These are phyloP conservation scores for Phytophthora tubulina DNA, from an alignment of 352 stramenopile genomes.

Conservation along the genomic window DNA sequence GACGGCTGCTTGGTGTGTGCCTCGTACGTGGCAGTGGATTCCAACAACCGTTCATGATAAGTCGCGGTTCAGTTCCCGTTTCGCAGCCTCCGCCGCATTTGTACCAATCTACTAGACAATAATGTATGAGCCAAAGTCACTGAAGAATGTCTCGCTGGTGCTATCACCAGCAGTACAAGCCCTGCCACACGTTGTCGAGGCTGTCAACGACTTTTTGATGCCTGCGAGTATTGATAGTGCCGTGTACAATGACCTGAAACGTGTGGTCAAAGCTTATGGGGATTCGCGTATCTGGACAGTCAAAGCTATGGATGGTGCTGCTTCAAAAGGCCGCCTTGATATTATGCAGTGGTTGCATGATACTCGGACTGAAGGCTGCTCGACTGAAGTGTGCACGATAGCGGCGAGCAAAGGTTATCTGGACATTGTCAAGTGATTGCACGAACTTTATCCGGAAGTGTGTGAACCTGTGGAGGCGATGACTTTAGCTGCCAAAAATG, in stretches of 20 bases:
- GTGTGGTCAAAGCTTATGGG: constrained; percentile 13
- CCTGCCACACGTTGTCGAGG: constrained; percentile 21
- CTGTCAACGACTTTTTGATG: constrained; percentile 20
- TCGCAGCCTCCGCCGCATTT: neutral
- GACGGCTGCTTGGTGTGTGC: constrained; percentile 2
- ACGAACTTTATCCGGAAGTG: constrained; percentile 9
- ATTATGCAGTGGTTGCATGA: constrained; percentile 25
- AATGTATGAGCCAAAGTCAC: constrained; percentile 22
- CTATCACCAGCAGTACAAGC: constrained; percentile 11
- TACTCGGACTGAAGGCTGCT: constrained; percentile 18
- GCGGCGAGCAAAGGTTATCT: constrained; percentile 7
- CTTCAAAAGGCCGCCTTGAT: constrained; percentile 19
- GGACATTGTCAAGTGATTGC: constrained; percentile 29
- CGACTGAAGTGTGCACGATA: neutral
- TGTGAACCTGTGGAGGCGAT: constrained; percentile 18
- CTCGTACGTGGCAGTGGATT: constrained; percentile 3
- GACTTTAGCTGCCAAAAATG: constrained; percentile 12
- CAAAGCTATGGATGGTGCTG: constrained; percentile 25
- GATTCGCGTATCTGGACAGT: constrained; percentile 11
- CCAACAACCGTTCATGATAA: constrained; percentile 18
- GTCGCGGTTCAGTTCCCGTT: constrained; percentile 8
- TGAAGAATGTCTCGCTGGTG: constrained; percentile 13
- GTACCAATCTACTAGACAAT: neutral
- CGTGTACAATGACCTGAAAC: constrained; percentile 23
- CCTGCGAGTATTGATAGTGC: constrained; percentile 21